Evolutionary conservation across 2,329 filamentous ascomycete species (phyloP).

Genomic region (Parastagonospora nodorum): DNA sequence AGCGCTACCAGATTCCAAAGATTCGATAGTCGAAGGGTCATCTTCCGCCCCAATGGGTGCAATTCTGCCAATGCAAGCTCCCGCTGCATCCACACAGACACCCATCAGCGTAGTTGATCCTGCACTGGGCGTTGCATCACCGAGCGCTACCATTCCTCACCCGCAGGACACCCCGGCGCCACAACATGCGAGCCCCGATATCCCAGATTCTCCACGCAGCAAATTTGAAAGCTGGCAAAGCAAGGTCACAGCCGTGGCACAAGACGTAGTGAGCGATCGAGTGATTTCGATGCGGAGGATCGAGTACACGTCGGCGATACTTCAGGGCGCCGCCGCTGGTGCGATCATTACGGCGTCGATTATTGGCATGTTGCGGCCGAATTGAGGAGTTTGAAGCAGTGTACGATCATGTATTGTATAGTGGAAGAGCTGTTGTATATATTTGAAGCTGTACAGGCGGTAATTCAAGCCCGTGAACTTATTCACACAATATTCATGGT

Average conservation of each 20-base stretch:
- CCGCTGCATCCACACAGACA: constrained; percentile 1
- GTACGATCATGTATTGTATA: background rate
- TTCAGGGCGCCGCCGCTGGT: constrained; percentile 53
- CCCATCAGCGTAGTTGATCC: constrained; percentile 4
- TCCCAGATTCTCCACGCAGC: constrained; percentile 16
- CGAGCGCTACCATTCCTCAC: constrained; percentile 6
- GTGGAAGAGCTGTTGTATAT: background rate
- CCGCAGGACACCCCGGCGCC: constrained; percentile 12
- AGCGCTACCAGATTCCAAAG: background rate
- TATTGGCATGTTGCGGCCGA: constrained; percentile 28
- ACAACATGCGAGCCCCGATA: constrained; percentile 19
- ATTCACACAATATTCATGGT: too few species aligned
- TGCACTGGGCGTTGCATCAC: constrained; percentile 4
- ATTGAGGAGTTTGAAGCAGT: constrained; percentile 7
- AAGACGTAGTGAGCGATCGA: constrained; percentile 52
- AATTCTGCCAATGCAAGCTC: constrained; percentile 3
- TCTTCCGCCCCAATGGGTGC: constrained; percentile 8
- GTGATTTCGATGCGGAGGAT: constrained; percentile 51
- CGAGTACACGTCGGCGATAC: constrained; percentile 52
- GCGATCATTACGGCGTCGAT: constrained; percentile 39
- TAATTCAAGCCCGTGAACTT: too few species aligned
- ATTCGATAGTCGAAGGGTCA: constrained; percentile 13
- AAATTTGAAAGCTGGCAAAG: constrained; percentile 26
- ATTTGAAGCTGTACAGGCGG: background rate
- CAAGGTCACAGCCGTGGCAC: constrained; percentile 22